Evolutionary conservation across 768 basidiomycete genomes (phyloP), one percentile per base, ranked within the genome.

Genomic region (Daedalea quercina): DNA sequence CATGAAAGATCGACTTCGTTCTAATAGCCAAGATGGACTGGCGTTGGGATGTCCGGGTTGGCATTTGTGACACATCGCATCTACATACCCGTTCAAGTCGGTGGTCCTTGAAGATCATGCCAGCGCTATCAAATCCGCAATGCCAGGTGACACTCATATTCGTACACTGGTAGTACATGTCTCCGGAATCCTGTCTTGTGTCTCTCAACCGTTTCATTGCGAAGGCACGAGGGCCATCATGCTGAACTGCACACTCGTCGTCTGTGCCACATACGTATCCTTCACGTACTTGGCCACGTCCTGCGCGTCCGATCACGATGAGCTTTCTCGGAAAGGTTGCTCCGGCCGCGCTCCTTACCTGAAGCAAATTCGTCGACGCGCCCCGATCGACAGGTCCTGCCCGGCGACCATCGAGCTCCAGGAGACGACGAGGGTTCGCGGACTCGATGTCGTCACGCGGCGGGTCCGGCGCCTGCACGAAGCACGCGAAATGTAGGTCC

Each of bases 331-430:
- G 51, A 37, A 12, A 31, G 26, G 4, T 8, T 9, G 13, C 13
- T 3, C 6, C 25, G 17, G 15, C 4, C 19, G 37, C 15, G 15
- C 15, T 15, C 23, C 55, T 13, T 60, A 79, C 88, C 64, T 72
- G 63, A 47, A 92, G 65, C 42, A 92, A 69, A 63, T 87, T 73
- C 1, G 54, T 67, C 57, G 80, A 81, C 53, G 73, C 71, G 0
- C 90, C 90, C 58, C 84, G 77, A 64, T 96, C 93, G 58, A 96
- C 73, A 1, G 94, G 92, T 2, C 89, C 89, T 9, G 65, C 69
- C 42, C 94, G 70, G 41, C 81, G 70, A 0, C 94, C 94, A 68
- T 96, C 93, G 44, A 98, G 71, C 67, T 96, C 94, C 43, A 95
- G 70, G 7, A 96, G 66, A 44, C 86, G 76, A 33, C 62, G 59